Base-by-base conservation (phyloP, 2,329 filamentous ascomycete species). In the Arthrocladium fulminans region DNA sequence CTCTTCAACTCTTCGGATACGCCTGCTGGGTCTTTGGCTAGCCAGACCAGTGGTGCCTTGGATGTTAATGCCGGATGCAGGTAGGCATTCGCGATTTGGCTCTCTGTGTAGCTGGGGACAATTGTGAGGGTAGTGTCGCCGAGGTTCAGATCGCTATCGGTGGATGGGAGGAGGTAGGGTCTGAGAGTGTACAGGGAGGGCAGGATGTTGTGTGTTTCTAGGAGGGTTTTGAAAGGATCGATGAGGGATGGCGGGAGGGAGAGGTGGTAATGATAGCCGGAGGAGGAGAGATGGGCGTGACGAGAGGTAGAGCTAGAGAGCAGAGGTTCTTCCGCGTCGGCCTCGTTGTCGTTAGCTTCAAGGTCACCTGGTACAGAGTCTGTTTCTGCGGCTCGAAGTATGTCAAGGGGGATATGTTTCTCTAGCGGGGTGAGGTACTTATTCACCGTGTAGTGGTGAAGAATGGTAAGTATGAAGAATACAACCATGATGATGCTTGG, bases 1-100 rank as follows among this genome's bases (percentile, higher is more conserved):
- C 88, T 83, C 30, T 92, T 73, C 65, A 94, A 88, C 60, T 88
- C 82, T 55, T 74, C 75, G 45, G 82, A 87, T 27, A 94, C 76
- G 3, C 86, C 85, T 37, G 80, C 80, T 1, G 73, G 67, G 60
- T 95, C 88, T 48, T 77, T 73, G 0, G 88, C 87, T 22, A 95
- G 85, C 88, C 88, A 94, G 2, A 94, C 69, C 27, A 83, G 71
- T 0, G 86, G 85, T 2, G 77, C 69, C 48, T 73, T 58, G 51
- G 77, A 75, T 10, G 68, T 76, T 56, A 92, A 73, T 0, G 83
- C 79, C 0, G 87, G 86, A 53, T 88, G 80, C 60, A 77, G 77
- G 65, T 87, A 90, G 0, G 85, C 88, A 39, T 84, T 76, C 3
- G 72, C 70, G 52, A 82, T 73, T 9, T 80, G 70, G 39, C 80